Evolutionary conservation across 2,329 filamentous ascomycete genomes (phyloP), one percentile per base, ranked within the genome.

Genomic region (Talaromyces sp.): DNA sequence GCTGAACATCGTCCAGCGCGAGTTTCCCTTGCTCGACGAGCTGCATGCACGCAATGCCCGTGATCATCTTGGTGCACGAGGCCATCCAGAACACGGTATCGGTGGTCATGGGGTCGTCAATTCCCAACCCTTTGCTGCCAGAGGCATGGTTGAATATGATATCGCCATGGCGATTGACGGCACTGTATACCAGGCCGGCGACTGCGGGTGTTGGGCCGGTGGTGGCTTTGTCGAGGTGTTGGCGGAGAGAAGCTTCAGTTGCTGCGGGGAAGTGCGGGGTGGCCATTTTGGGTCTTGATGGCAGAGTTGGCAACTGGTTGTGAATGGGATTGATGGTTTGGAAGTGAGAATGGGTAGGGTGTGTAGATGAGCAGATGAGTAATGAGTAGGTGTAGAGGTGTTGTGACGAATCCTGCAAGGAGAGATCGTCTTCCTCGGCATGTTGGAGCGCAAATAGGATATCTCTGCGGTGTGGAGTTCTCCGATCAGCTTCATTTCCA

Each of bases 11-110:
- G 57, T 86, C 84, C 0, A 86, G 72, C 1, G 65, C 72, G 19
- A 85, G 65, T 9, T 69, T 64, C 0, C 81, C 82, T 57, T 78
- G 72, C 67, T 86, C 84, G 1, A 86, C 83, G 0, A 84, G 77
- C 68, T 86, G 84, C 81, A 87, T 84, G 54, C 75, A 79, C 0
- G 82, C 81, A 15, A 85, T 70, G 0, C 77, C 82, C 0, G 77
- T 73, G 13, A 86, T 72, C 75, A 85, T 76, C 71, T 86, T 86
- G 17, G 84, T 85, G 67, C 81, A 84, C 0, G 82, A 84, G 0
- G 84, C 84, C 5, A 86, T 75, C 82, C 81, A 85, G 68, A 73
- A 70, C 15, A 70, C 62, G 11, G 65, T 68, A 58, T 72, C 69
- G 42, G 66, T 51, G 1, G 68, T 70, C 67, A 72, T 72, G n/a